phyloP scores from a whole-genome alignment of 495 filamentous ascomycete genomes.

The Penicillium fimorum region DNA sequence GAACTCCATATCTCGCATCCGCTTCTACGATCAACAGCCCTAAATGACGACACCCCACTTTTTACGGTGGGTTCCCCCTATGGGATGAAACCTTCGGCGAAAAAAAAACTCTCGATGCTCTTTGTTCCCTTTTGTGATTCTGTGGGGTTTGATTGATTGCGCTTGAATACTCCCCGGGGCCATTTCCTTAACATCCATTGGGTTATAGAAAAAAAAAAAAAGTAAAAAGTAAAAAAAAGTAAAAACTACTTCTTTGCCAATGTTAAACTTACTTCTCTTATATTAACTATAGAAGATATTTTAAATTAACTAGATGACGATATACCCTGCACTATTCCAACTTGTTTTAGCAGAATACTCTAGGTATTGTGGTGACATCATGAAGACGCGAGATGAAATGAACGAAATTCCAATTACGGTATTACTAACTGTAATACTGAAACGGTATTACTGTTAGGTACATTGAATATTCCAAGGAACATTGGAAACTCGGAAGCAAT shows the following conservation, averaged over 20 bases:
- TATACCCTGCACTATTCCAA: background rate
- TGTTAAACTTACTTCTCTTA: background rate
- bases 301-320: background rate
- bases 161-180: background rate
- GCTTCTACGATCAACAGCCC: slow-evolving; percentile 32
- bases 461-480: background rate
- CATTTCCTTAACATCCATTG: background rate
- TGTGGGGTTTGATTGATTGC: slow-evolving; percentile 17
- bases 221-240: background rate
- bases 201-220: background rate
- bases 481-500: background rate
- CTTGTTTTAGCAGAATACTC: background rate
- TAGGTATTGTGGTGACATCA: slow-evolving; percentile 25
- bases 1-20: slow-evolving; percentile 23
- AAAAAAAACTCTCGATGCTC: slow-evolving; percentile 8
- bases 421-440: slow-evolving; percentile 1
- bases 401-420: slow-evolving; percentile 1
- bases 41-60: slow-evolving; percentile 25
- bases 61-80: slow-evolving; percentile 14
- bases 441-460: background rate
- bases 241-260: background rate
- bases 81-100: slow-evolving; percentile 7
- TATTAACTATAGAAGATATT: background rate
- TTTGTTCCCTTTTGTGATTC: slow-evolving; percentile 12
- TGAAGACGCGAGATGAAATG: slow-evolving; percentile 17